Evolutionary conservation across 768 basidiomycete species (phyloP), one percentile per base, ranked within the genome.

Genomic region (Dioszegia aurantiaca): DNA sequence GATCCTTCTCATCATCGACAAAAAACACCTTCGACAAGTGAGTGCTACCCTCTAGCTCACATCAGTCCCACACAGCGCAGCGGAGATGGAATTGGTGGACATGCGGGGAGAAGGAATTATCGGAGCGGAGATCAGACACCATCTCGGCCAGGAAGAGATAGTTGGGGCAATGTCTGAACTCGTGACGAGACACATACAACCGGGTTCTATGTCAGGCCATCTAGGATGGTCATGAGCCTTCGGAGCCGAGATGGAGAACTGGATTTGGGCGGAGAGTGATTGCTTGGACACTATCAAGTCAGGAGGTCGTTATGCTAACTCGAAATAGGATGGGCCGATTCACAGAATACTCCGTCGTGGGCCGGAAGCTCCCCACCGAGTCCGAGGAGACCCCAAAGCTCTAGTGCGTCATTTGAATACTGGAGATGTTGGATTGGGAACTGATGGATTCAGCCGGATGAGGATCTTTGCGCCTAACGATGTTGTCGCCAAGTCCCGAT

Each of bases 391-490:
- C 83, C 61, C 95, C 95, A 61, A 97, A 98, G 85, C 93, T 98
- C 80, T 97, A 89, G 70, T 72, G 61, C 60, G 70, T 69, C 11
- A 19, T 10, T 40, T 23, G 27, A 17, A 9, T 39, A 5, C 14
- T 5, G n/a, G 4, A 48, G 43, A 28, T 37, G 2, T 8, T 23
- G 26, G 24, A 19, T n/a, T 33, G 14, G 21, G 42, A 21, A 57
- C 51, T 53, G 51, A 46, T 55, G 27, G 52, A 14, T 27, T 6
- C 26, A 55, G 67, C 84, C 88, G 94, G 72, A 97, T 97, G 94
- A 88, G 94, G 79, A 95, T 98, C 76, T 99, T 98, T 77, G 92
- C 95, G 65, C 90, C 91, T 66, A 97, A 97, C 78, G 90, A 95
- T 63, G 92, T 97, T 67, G 91, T 99, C 73, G 94, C 95, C 72